Evolutionary conservation across 176 grass and related monocot genomes (phyloP).

Genomic region (Hsuehochloa calcarea): DNA sequence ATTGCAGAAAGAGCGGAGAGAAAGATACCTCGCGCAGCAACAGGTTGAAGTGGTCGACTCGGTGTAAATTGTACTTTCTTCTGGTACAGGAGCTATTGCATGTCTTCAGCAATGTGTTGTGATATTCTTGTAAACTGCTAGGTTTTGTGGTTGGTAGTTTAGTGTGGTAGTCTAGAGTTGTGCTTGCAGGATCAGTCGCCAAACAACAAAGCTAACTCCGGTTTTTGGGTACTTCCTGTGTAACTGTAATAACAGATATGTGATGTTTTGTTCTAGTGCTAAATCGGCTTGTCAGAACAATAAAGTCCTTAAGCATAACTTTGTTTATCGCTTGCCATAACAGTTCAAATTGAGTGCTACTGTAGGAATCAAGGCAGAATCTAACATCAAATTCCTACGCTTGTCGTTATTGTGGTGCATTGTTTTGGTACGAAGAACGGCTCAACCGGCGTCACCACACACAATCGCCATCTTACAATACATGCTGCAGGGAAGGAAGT

Average conservation of each 20-base stretch:
- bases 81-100: conserved; percentile 6
- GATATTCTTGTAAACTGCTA: conserved; percentile 45
- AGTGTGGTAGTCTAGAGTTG: conserved; percentile 44
- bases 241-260: conserved; percentile 54
- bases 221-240: conserved; percentile 45
- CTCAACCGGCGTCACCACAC: too few relatives aligned
- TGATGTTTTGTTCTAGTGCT: conserved; percentile 31
- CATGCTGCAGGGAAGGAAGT: too few relatives aligned
- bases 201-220: conserved; percentile 65
- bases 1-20: conserved; percentile 85
- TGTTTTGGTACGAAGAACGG: too few relatives aligned
- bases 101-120: conserved; percentile 29
- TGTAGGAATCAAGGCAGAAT: background rate
- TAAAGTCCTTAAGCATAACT: conserved; percentile 38
- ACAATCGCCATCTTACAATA: too few relatives aligned
- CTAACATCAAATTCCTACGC: background rate
- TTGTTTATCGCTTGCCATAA: conserved; percentile 13
- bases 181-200: conserved; percentile 39
- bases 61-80: conserved; percentile 54
- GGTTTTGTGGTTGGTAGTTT: conserved; percentile 40
- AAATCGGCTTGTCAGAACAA: conserved; percentile 35
- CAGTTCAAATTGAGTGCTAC: background rate
- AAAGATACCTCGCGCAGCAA: conserved; percentile 83
- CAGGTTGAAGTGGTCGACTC: conserved; percentile 87
- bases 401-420: too few relatives aligned